A percentile compares a stretch with the other conserved stretches of the same genome.
phyloP scores from a whole-genome alignment of 495 filamentous ascomycete genomes.

The Mycothermus thermophilus region DNA sequence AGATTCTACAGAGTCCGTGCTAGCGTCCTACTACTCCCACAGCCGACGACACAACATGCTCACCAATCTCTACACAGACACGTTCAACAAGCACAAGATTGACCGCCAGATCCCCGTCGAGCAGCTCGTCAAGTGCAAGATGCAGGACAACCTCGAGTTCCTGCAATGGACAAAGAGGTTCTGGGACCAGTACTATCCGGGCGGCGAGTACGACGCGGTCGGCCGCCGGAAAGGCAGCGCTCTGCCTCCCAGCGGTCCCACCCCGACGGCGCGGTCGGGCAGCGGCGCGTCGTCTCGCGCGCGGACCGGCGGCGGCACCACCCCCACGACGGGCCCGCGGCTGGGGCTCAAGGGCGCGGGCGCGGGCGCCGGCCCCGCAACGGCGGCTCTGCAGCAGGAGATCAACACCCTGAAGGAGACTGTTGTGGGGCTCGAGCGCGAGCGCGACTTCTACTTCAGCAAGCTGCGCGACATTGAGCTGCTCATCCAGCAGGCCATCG shows the following conservation, averaged over 20 bases:
- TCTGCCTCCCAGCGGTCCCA: constrained; percentile 32
- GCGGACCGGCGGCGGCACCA: constrained; percentile 46
- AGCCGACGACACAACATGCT: too few relatives aligned
- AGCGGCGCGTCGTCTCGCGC: constrained; percentile 34
- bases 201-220: constrained; percentile 88
- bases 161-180: constrained; percentile 91
- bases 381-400: constrained; percentile 62
- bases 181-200: constrained; percentile 97
- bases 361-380: constrained; percentile 42
- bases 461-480: constrained; percentile 95
- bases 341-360: constrained; percentile 33
- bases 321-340: constrained; percentile 51
- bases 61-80: too few relatives aligned
- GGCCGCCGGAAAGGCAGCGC: constrained; percentile 67
- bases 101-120: constrained; percentile 82
- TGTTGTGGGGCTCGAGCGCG: constrained; percentile 74
- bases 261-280: constrained; percentile 29
- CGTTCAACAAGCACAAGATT: constrained; percentile 71
- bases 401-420: constrained; percentile 73
- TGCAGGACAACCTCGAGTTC: constrained; percentile 99
- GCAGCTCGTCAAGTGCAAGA: constrained; percentile 87
- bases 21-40: too few relatives aligned
- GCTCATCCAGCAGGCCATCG: constrained; percentile 78
- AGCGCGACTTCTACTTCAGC: constrained; percentile 97
- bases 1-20: constrained; percentile 78